Conservation (phyloP, 805 yeast genomes). For the Candida ulmi region DNA sequence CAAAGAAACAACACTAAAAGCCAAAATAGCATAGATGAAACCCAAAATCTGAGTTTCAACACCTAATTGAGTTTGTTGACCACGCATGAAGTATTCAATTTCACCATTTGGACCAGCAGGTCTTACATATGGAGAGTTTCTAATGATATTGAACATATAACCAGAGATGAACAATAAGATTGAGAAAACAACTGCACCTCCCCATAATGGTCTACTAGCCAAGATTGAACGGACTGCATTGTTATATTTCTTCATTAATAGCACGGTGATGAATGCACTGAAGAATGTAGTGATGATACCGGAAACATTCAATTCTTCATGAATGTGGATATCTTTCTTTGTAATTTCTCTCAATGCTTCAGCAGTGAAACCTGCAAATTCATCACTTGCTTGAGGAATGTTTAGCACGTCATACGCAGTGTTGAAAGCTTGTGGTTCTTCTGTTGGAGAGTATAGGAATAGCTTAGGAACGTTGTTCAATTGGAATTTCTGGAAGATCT, state of each 20-base stretch:
- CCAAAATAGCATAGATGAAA: constrained; percentile 62
- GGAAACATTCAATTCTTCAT: constrained; percentile 35
- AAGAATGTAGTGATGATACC: constrained; percentile 27
- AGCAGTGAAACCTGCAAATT: constrained; percentile 28
- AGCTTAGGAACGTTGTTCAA: constrained; percentile 78
- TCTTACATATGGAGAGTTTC: constrained; percentile 54
- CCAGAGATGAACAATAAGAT: constrained; percentile 78
- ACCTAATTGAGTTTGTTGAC: constrained; percentile 75
- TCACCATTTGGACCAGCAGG: constrained; percentile 31
- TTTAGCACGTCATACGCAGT: constrained; percentile 23
- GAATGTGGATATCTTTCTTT: constrained; percentile 19
- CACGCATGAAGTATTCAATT: constrained; percentile 42
- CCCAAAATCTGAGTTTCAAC: constrained; percentile 87
- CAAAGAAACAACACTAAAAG: constrained; percentile 54
- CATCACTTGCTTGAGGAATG: constrained; percentile 24
- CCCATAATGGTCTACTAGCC: constrained; percentile 64
- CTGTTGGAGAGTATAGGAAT: constrained; percentile 52
- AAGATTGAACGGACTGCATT: constrained; percentile 34
- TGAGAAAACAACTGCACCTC: constrained; percentile 52
- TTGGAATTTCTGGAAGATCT: constrained; percentile 36
- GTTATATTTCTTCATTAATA: constrained; percentile 27
- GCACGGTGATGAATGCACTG: constrained; percentile 30
- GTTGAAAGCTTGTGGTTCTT: constrained; percentile 33
- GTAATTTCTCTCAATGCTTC: constrained; percentile 20
- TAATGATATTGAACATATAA: constrained; percentile 87